Base-by-base conservation (phyloP, 306 rosid genomes). In the Lagenaria siceraria region DNA sequence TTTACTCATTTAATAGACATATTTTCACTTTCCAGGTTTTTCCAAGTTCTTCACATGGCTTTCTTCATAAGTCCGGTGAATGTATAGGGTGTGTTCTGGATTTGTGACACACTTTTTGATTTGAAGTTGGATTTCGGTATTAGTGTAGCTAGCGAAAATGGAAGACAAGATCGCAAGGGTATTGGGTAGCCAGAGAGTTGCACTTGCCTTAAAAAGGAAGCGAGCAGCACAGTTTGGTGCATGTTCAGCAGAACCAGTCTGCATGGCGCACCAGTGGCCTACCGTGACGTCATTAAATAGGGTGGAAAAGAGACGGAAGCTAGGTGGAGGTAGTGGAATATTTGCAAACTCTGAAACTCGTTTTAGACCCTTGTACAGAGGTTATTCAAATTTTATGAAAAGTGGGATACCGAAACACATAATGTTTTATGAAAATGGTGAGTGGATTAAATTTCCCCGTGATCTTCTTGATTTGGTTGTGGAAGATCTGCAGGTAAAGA, bases 331-430 rank as follows among this genome's bases (percentile, higher is more conserved):
- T 69, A 79, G 54, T 58, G 81, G 85, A 54, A 83, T 78, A 78
- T 21, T 36, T 43, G 70, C 74, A 66, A 82, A 79, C 24, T 24
- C 43, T 76, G 91, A 80, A 72, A 22, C 77, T 51, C 59, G 15
- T 49, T 73, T 31, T 51, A 52, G 81, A 65, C 80, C 92, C 29
- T 85, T 90, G 59, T 82, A 78, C 58, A 74, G 82, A 58, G 82
- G 79, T 52, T 95, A 92, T 81, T 79, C 79, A 60, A 95, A 89
- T 73, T 95, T 83, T 83, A 81, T 80, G 75, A 90, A 72, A 83
- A 95, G 89, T 42, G 91, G 93, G 68, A 80, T 81, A 74, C 98
- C 97, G 4, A 85, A 90, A 17, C 92, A 91, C 11, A 80, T 95
- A 80, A 84, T 95, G 97, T 84, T 87, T 82, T 82, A 90, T 78